A percentile compares a stretch with the other conserved stretches of the same genome.
phyloP scores from a whole-genome alignment of 805 yeast genomes.

The Hyphopichia homilentoma region DNA sequence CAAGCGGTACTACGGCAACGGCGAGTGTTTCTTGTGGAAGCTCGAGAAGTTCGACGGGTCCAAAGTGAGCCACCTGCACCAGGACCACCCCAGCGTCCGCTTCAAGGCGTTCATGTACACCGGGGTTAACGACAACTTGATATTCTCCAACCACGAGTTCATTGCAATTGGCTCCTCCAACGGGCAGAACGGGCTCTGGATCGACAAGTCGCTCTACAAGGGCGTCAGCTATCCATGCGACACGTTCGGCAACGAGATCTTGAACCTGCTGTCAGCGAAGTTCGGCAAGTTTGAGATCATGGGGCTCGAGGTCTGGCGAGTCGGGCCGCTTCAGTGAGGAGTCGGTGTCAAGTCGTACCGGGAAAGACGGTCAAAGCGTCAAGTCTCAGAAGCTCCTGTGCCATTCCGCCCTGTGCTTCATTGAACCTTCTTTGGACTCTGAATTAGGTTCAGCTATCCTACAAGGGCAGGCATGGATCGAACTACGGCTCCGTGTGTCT shows the following conservation, averaged over 20 bases:
- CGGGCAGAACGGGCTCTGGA: constrained; percentile 90
- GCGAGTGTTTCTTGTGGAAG: constrained; percentile 93
- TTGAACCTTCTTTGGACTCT: too few species aligned
- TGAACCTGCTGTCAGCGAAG: constrained; percentile 35
- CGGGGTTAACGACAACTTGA: constrained; percentile 79
- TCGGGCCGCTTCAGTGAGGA: constrained; percentile 41
- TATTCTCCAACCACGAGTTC: constrained; percentile 74
- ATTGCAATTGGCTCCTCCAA: constrained; percentile 88
- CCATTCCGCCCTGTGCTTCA: too few species aligned
- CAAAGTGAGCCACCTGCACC: constrained; percentile 7
- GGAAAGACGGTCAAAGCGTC: too few species aligned
- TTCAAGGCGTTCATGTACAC: constrained; percentile 85
- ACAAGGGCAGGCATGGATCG: too few species aligned
- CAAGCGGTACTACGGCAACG: constrained; percentile 83
- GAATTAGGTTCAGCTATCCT: too few species aligned
- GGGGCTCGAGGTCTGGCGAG: constrained; percentile 83
- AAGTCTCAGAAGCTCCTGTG: too few species aligned
- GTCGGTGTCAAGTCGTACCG: too few species aligned
- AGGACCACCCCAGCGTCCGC: constrained; percentile 18
- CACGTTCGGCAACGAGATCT: constrained; percentile 87
- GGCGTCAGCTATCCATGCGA: constrained; percentile 79
- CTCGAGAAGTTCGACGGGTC: constrained; percentile 39
- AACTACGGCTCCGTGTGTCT: too few species aligned
- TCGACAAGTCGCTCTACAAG: constrained; percentile 64
- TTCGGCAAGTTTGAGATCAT: constrained; percentile 64